These are phyloP conservation scores for Boletus patriciae DNA, from an alignment of 768 basidiomycete species.

Conservation along the genomic window DNA sequence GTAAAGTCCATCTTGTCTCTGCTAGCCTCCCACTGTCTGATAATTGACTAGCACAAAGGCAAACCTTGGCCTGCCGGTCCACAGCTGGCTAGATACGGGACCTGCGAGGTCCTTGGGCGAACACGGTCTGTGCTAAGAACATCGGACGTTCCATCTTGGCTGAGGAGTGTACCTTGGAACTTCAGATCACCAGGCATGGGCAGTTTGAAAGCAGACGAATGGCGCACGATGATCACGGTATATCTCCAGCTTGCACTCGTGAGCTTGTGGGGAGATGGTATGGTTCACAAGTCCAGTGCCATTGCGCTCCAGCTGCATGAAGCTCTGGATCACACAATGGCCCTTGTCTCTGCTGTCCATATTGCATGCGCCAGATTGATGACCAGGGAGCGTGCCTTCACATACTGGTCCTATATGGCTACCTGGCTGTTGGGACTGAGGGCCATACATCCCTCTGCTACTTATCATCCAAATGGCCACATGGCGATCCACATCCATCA, in stretches of 20 bases:
- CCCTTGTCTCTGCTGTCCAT: background rate
- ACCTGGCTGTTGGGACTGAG: too few relatives aligned
- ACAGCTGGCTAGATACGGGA: too few relatives aligned
- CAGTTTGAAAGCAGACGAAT: conserved; percentile 4
- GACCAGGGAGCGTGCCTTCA: too few relatives aligned
- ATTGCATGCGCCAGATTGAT: too few relatives aligned
- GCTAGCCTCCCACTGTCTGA: too few relatives aligned
- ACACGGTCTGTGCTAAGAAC: background rate
- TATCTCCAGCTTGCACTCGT: too few relatives aligned
- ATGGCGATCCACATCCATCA: background rate
- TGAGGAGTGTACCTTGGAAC: background rate
- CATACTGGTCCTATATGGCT: too few relatives aligned
- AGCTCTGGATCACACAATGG: conserved; percentile 3
- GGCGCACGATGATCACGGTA: background rate
- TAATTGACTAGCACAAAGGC: too few relatives aligned
- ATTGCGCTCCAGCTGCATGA: background rate
- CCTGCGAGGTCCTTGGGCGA: too few relatives aligned
- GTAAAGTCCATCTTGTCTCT: too few relatives aligned
- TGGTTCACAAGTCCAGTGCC: background rate
- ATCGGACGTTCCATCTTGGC: background rate
- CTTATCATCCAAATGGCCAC: background rate
- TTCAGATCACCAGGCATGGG: background rate
- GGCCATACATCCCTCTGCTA: background rate
- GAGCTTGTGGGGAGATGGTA: background rate
- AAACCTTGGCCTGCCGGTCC: too few relatives aligned